Conservation (phyloP, 257 asterid species). For the Solanum neorickii region DNA sequence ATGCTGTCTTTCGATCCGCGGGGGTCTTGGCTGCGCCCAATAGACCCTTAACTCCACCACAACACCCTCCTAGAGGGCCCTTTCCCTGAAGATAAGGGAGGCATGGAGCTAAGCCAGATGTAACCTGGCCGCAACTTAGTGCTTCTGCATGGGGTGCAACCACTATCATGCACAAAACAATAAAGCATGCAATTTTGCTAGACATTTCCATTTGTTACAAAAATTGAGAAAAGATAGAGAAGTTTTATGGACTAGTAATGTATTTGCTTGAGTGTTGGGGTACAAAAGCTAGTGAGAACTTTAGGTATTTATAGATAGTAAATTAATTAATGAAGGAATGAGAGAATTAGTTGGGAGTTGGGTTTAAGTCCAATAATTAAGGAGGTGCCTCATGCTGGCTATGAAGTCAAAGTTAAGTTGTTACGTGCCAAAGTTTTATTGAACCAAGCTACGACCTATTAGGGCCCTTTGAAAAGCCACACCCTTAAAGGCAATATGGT, state of each 20-base stretch:
- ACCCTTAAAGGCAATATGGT: too few species aligned
- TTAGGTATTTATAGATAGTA: neutral
- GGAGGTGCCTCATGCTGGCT: neutral
- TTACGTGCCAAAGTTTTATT: neutral
- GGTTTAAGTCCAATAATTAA: neutral
- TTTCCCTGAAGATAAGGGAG: neutral
- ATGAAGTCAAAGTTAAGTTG: neutral
- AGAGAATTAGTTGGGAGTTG: neutral
- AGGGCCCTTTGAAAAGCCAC: neutral
- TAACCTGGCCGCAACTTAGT: neutral
- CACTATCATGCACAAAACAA: neutral
- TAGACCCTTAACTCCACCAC: neutral
- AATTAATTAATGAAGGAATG: neutral
- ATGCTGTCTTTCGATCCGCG: slow-evolving; percentile 3
- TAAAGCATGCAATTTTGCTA: neutral
- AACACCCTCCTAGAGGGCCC: neutral
- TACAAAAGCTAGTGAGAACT: neutral
- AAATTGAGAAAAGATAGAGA: neutral
- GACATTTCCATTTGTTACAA: neutral
- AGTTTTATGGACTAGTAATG: neutral
- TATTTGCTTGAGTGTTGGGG: neutral
- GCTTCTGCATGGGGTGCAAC: slow-evolving; percentile 6
- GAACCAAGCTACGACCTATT: neutral
- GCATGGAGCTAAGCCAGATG: neutral
- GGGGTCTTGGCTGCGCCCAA: neutral